A percentile compares a stretch with the other conserved stretches of the same genome.
Evolutionary conservation across 495 filamentous ascomycete genomes (phyloP).

Genomic region (Talaromyces thailandensis): DNA sequence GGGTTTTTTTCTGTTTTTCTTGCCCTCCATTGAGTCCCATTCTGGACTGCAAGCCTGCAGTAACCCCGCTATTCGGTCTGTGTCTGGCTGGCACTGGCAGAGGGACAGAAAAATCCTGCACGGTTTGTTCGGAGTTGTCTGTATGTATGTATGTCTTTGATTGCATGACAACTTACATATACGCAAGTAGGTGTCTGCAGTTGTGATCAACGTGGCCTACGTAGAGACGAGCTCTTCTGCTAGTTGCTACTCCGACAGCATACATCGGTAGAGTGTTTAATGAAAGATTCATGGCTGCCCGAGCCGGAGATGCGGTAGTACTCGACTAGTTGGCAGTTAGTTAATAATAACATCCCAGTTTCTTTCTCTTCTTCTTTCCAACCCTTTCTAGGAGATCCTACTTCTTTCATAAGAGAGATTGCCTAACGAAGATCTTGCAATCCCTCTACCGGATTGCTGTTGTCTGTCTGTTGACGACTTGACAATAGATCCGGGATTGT

Average conservation of each 20-base stretch:
- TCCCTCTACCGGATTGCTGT: neutral
- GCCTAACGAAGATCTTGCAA: neutral
- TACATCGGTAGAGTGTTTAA: neutral
- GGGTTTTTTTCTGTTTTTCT: neutral
- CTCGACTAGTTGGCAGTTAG: neutral
- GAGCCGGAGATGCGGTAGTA: neutral
- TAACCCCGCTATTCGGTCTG: neutral
- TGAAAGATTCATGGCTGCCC: slow-evolving; percentile 1
- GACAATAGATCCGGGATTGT: neutral
- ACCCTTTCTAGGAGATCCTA: neutral
- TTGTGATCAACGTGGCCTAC: slow-evolving; percentile 2
- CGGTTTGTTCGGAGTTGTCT: neutral
- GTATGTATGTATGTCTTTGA: neutral
- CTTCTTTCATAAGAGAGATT: neutral
- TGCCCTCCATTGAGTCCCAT: neutral
- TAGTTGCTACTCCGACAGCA: neutral
- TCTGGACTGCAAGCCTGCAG: neutral
- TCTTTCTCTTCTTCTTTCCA: neutral
- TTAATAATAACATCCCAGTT: neutral
- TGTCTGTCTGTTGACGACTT: neutral
- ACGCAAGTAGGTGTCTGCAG: neutral
- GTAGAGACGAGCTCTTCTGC: neutral
- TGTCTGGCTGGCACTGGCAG: neutral
- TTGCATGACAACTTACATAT: neutral
- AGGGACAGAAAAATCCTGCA: neutral